Evolutionary conservation across 2,329 filamentous ascomycete genomes (phyloP).

Genomic region (Nectriaceae sp.): DNA sequence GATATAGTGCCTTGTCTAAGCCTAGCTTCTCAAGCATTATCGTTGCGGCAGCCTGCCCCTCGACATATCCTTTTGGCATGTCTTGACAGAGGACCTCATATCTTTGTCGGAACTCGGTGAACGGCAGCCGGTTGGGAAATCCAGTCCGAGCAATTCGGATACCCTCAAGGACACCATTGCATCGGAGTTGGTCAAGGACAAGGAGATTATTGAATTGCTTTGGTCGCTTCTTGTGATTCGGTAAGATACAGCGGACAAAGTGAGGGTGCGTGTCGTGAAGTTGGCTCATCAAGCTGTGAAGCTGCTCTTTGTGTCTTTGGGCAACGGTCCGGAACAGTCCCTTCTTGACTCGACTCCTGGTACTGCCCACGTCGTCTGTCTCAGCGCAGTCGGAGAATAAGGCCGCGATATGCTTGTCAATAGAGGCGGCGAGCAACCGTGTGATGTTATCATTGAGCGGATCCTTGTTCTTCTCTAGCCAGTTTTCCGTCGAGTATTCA

Average conservation of each 20-base stretch:
- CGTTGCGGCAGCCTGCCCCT: conserved; percentile 81
- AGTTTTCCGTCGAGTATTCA: conserved; percentile 91
- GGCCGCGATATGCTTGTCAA: conserved; percentile 77
- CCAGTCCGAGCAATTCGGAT: conserved; percentile 96
- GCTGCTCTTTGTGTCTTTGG: conserved; percentile 94
- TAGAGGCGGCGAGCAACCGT: conserved; percentile 78
- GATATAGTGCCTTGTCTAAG: conserved; percentile 83
- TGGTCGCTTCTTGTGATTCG: conserved; percentile 95
- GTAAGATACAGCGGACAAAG: conserved; percentile 96
- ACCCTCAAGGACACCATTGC: conserved; percentile 98
- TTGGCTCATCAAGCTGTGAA: conserved; percentile 94
- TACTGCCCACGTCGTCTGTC: conserved; percentile 67
- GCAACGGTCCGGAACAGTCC: conserved; percentile 96
- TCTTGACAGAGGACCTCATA: conserved; percentile 92
- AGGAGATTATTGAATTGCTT: conserved; percentile 90
- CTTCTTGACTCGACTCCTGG: conserved; percentile 86
- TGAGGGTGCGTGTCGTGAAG: conserved; percentile 96
- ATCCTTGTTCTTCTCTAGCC: conserved; percentile 99
- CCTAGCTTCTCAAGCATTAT: conserved; percentile 89
- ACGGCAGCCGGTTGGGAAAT: conserved; percentile 90
- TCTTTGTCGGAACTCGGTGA: conserved; percentile 90
- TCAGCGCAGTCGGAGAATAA: conserved; percentile 90
- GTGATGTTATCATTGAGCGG: conserved; percentile 97
- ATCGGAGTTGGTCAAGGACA: conserved; percentile 96
- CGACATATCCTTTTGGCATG: conserved; percentile 87